Base-by-base conservation (phyloP, 1,284 basidiomycete genomes). In the Marasmius tenuissimus region DNA sequence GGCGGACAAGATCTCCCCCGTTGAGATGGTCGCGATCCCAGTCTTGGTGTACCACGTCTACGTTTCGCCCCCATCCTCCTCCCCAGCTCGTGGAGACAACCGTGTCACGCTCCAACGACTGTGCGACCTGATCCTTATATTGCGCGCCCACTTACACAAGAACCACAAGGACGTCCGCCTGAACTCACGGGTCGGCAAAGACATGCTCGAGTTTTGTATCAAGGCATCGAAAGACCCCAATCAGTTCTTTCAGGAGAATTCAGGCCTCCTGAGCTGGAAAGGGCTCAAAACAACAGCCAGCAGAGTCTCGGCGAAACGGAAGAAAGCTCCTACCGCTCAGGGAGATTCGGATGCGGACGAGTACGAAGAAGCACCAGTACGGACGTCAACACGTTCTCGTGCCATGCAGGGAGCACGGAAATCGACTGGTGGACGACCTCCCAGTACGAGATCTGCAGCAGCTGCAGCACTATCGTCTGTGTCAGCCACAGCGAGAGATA, bases 21-120 rank as follows among this genome's bases (percentile, higher is more conserved):
- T 88, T 45, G 89, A 91, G 69, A 83, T 91, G 62, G 77, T 88
- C 38, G 73, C 78, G 65, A 81, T 84, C 54, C 74, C 75, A 9
- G 62, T 88, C 1, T 71, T 90, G 34, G 79, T 90, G 16, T 77
- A 47, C 45, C 9, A 47, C 16, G 45, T 47, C 16, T 47, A 47
- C 16, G 45, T 47, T 10, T 47, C 45, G n/a, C 45, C 45, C 8
- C 45, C 45, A 47, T 47, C 45, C 20, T 47, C 11, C 16, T 47
- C 45, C 16, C 45, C 78, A 9, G 72, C 75, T 8, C 70, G 81
- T 60, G 79, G 76, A 64, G 71, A 54, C 14, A 70, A 35, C 65
- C 61, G n/a, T 62, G 33, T 81, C 61, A 71, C 74, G 0, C 60
- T 74, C 60, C 63, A 64, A 0, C 77, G 79, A 66, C 66, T 90